Percentiles rank a stretch among this genome's conserved stretches.
These are phyloP conservation scores for Metroxylon sagu DNA, from an alignment of 176 grass and related monocot species.

Conservation along the genomic window DNA sequence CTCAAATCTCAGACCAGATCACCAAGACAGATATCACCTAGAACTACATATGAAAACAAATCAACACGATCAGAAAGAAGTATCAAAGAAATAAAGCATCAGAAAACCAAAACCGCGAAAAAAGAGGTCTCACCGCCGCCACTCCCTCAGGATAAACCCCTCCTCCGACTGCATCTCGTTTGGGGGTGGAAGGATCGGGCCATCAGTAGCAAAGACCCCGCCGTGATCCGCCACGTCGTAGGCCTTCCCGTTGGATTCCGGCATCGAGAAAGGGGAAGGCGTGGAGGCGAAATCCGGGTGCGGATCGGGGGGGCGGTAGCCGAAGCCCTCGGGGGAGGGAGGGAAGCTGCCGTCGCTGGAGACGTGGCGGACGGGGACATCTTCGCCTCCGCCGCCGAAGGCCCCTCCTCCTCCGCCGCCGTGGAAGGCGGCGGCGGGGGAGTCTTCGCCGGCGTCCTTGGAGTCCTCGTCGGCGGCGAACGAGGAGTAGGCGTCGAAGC, in stretches of 20 bases:
- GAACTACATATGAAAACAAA: too few species aligned
- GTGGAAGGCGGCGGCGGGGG: conserved; percentile 13
- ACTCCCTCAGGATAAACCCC: conserved; percentile 61
- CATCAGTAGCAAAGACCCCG: conserved; percentile 26
- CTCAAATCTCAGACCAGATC: too few species aligned
- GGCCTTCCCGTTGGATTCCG: conserved; percentile 33
- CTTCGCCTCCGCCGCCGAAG: neutral
- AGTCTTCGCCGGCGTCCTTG: neutral
- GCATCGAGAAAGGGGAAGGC: conserved; percentile 38
- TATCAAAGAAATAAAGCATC: too few species aligned
- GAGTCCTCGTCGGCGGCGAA: neutral
- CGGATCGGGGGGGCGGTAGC: conserved; percentile 13
- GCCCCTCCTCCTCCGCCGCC: too few species aligned
- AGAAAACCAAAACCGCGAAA: too few species aligned
- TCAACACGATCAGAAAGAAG: too few species aligned
- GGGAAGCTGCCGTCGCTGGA: conserved; percentile 34
- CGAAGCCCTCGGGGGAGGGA: conserved; percentile 44
- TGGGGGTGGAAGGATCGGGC: conserved; percentile 44
- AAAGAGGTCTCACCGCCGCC: conserved; percentile 51
- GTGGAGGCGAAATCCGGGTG: neutral
- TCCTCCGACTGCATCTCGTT: conserved; percentile 62
- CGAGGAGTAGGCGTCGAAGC: conserved; percentile 11
- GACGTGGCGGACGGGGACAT: conserved; percentile 11
- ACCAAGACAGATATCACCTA: too few species aligned
- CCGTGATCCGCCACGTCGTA: conserved; percentile 14